Conservation (phyloP, 2,329 filamentous ascomycete species). For the Dendrostoma leiphaemia region DNA sequence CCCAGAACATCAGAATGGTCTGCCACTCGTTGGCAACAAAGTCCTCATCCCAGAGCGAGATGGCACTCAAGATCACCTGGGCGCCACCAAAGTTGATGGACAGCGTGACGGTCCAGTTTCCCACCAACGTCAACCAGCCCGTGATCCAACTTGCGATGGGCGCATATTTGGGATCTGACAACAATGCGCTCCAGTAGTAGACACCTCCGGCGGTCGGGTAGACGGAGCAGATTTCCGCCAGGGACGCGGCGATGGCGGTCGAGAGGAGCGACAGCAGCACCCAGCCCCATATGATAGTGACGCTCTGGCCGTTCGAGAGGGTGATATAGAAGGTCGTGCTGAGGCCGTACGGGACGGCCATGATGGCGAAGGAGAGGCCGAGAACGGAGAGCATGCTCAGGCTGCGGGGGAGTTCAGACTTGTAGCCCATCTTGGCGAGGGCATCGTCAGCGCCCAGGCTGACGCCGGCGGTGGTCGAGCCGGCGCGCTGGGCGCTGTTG, state of each 20-base stretch:
- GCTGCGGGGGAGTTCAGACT: constrained; percentile 62
- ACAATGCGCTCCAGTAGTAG: constrained; percentile 71
- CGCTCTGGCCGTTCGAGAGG: constrained; percentile 65
- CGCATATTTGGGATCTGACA: constrained; percentile 62
- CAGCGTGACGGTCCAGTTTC: constrained; percentile 66
- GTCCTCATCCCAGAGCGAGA: constrained; percentile 67
- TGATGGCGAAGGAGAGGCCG: constrained; percentile 69
- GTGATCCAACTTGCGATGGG: constrained; percentile 68
- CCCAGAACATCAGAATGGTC: constrained; percentile 71
- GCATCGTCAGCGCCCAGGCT: constrained; percentile 53
- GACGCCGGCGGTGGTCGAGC: constrained; percentile 4
- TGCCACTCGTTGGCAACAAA: constrained; percentile 68
- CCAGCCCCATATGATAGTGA: constrained; percentile 71
- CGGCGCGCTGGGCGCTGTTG: constrained; percentile 1
- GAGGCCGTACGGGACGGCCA: constrained; percentile 69
- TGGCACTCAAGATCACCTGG: constrained; percentile 64
- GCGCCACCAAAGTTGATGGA: constrained; percentile 70
- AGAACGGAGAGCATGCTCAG: constrained; percentile 67
- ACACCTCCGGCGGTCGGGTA: constrained; percentile 68
- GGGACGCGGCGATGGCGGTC: constrained; percentile 60
- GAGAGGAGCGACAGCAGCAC: constrained; percentile 64
- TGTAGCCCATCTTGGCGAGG: constrained; percentile 66
- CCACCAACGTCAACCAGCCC: constrained; percentile 70
- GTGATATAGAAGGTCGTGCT: constrained; percentile 68
- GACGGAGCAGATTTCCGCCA: constrained; percentile 68